These are phyloP conservation scores for Cladophialophora carrionii DNA, from an alignment of 2,329 filamentous ascomycete genomes.

Conservation along the genomic window DNA sequence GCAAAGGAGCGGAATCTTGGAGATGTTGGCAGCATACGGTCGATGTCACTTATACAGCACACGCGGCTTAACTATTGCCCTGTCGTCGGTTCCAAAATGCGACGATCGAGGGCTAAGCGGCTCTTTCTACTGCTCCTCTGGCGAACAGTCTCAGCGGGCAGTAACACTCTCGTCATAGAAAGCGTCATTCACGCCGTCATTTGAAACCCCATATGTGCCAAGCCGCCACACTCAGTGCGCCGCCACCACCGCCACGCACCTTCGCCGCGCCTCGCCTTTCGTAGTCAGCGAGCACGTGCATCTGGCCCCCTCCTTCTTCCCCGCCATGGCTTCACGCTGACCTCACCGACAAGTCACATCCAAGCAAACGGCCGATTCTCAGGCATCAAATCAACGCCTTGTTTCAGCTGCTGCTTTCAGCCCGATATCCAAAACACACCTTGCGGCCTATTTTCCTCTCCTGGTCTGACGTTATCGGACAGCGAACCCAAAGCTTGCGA, in stretches of 20 bases:
- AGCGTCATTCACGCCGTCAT: constrained; percentile 10
- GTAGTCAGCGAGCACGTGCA: not conserved
- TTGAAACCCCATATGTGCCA: not conserved
- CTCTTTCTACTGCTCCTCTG: not conserved
- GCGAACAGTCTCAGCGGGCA: not conserved
- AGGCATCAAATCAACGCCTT: constrained; percentile 20
- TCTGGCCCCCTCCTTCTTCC: constrained; percentile 11
- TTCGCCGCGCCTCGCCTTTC: not conserved
- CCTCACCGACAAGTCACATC: not conserved
- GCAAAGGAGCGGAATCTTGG: constrained; percentile 1
- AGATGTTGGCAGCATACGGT: constrained; percentile 15
- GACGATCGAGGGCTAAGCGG: not conserved
- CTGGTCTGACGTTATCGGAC: constrained; percentile 9
- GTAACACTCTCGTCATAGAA: not conserved
- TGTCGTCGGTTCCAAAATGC: not conserved
- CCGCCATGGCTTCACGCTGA: constrained; percentile 5
- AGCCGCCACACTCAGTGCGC: not conserved
- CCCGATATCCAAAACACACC: constrained; percentile 17
- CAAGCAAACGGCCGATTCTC: not conserved
- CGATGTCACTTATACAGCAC: not conserved
- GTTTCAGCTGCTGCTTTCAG: constrained; percentile 20
- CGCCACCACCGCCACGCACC: too few relatives aligned
- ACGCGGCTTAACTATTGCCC: not conserved
- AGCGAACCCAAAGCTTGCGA: not conserved
- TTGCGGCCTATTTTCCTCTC: constrained; percentile 7